Percentiles rank a stretch among this genome's conserved stretches.
Conservation (phyloP, 129 eudicot genomes). For the Scalesia atractyloides region DNA sequence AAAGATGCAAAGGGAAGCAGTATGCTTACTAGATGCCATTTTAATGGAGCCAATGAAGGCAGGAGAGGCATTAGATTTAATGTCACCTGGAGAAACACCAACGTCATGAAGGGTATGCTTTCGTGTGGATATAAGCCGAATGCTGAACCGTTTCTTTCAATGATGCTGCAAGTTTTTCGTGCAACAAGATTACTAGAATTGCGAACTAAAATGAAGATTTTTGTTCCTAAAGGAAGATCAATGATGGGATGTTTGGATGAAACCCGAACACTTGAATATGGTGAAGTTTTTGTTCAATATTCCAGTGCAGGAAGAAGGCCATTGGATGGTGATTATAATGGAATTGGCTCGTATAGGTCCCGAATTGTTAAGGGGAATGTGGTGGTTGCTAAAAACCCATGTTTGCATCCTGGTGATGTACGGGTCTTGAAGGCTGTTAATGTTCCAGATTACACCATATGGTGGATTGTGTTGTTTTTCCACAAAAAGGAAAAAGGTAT, state of each 20-base stretch:
- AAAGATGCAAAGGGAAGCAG: slow-evolving; percentile 72
- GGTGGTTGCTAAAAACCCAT: slow-evolving; percentile 85
- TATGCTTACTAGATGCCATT: slow-evolving; percentile 56
- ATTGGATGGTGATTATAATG: slow-evolving; percentile 31
- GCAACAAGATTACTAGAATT: slow-evolving; percentile 72
- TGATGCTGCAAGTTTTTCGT: slow-evolving; percentile 87
- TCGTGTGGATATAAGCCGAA: slow-evolving; percentile 82
- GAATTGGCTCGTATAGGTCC: background rate
- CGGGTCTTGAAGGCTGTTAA: slow-evolving; percentile 62
- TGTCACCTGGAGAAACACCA: slow-evolving; percentile 88
- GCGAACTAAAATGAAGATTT: slow-evolving; percentile 64
- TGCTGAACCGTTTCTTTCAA: slow-evolving; percentile 77
- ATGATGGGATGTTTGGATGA: slow-evolving; percentile 97
- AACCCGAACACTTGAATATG: slow-evolving; percentile 69
- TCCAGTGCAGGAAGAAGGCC: slow-evolving; percentile 48
- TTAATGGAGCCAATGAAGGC: slow-evolving; percentile 63
- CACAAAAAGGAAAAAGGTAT: slow-evolving; percentile 67
- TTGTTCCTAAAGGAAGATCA: slow-evolving; percentile 58
- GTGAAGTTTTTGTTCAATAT: slow-evolving; percentile 79
- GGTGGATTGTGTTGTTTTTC: slow-evolving; percentile 89
- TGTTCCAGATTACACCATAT: slow-evolving; percentile 65
- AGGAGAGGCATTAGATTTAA: slow-evolving; percentile 66
- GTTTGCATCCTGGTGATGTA: slow-evolving; percentile 86
- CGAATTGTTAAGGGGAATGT: slow-evolving; percentile 48
- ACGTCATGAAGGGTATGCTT: slow-evolving; percentile 73